Evolutionary conservation across 2,329 filamentous ascomycete species (phyloP).

Genomic region (Magnaporthiopsis incrustans): DNA sequence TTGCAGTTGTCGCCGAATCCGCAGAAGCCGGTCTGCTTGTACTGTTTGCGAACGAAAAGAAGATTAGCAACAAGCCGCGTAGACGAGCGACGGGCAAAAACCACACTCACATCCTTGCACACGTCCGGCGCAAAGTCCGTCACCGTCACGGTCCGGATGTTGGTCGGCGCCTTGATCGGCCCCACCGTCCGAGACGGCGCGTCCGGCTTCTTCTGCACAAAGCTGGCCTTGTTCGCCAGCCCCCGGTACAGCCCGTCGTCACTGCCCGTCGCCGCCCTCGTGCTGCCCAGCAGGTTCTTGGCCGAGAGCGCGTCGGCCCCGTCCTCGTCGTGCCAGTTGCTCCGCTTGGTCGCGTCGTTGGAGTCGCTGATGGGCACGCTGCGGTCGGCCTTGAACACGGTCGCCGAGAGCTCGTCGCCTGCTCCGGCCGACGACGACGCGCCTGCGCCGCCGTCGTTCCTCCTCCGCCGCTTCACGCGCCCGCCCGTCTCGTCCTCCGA

Average conservation of each 20-base stretch:
- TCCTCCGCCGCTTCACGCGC: constrained; percentile 71
- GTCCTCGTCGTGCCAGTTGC: constrained; percentile 84
- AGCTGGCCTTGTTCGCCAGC: constrained; percentile 61
- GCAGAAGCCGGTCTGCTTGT: constrained; percentile 40
- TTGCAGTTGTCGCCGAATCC: constrained; percentile 68
- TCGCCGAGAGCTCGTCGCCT: constrained; percentile 35
- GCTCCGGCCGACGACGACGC: constrained; percentile 21
- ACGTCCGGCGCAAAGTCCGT: constrained; percentile 89
- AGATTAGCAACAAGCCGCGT: too few species aligned
- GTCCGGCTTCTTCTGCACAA: constrained; percentile 75
- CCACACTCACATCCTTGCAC: constrained; percentile 62
- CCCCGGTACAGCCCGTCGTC: constrained; percentile 52
- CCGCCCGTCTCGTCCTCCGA: constrained; percentile 64
- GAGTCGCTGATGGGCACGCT: constrained; percentile 53
- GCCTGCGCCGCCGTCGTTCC: constrained; percentile 42
- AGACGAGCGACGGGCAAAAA: too few species aligned
- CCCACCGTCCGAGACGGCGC: constrained; percentile 64
- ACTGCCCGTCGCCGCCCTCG: constrained; percentile 25
- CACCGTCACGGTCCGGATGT: constrained; percentile 82
- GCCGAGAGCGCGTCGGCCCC: constrained; percentile 35
- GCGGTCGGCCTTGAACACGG: constrained; percentile 53
- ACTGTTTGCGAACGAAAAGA: constrained; percentile 8
- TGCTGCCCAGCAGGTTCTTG: constrained; percentile 52
- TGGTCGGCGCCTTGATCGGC: constrained; percentile 79
- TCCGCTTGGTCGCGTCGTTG: constrained; percentile 85